Evolutionary conservation across 305 asterid species (phyloP), one percentile per base, ranked within the genome.

Genomic region (Withania somnifera): DNA sequence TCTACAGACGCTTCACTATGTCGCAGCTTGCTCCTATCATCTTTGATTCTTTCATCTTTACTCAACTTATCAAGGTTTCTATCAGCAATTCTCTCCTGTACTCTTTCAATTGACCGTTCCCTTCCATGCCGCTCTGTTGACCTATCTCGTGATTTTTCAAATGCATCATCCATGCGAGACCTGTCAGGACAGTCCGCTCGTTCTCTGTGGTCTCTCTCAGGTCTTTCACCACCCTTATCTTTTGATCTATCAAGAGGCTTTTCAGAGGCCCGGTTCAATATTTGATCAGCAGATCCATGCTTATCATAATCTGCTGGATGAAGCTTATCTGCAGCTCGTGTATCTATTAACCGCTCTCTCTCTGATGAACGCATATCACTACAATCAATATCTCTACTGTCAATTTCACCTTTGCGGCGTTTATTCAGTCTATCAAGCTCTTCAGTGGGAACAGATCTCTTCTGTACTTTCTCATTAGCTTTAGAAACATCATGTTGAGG

Each of bases 101-200:
- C 87, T 87, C 95, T 89, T 83, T 96, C 99, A 88, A 93, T 91
- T 20, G 98, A 93, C 24, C 97, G 97, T 83, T 97, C 98, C 83
- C 97, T 89, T 73, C 94, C 97, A 87, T 94, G 90, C 89, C 95
- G 90, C 83, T 96, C 99, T 53, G 89, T 81, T 77, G 98, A 94
- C 86, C 97, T 91, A 83, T 97, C 98, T 88, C 97, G 93, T 84
- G 82, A 81, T 84, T 91, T 93, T 84, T 97, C 98, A 78, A 89
- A 71, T 82, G 81, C 38, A 84, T 95, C 98, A 82, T 95, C 99
- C 7, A 91, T 88, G 15, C 97, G 97, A n/a, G 91, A 81, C 88
- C 94, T 94, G 17, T 95, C 99, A 78, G 90, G 80, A 32, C 97
- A 97, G 79, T 94, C 98, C 81, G 83, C 68, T 64, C 97, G 87